Percentiles rank a stretch among this genome's conserved stretches.
phyloP scores from a whole-genome alignment of 257 asterid species.

The Solanum okadae region DNA sequence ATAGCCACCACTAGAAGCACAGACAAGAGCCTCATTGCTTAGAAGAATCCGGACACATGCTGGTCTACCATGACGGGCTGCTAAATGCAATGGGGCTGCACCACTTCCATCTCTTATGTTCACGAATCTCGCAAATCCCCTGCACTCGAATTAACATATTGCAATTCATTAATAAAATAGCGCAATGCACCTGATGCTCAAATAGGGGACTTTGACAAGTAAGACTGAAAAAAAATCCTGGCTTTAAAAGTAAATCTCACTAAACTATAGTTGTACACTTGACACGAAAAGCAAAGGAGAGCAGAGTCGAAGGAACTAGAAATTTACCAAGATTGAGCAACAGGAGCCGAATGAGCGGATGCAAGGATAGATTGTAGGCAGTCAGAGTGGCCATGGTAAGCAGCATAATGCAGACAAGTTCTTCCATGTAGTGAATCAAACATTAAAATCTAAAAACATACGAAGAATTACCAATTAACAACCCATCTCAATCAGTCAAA shows the following conservation, averaged over 20 bases:
- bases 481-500: background rate
- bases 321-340: conserved; percentile 68
- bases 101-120: conserved; percentile 73
- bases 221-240: background rate
- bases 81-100: conserved; percentile 80
- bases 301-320: background rate
- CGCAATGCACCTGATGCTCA: background rate
- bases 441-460: conserved; percentile 42
- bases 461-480: conserved; percentile 1
- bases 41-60: conserved; percentile 57
- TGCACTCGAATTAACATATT: conserved; percentile 13
- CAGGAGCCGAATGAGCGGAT: conserved; percentile 52
- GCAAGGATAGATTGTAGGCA: conserved; percentile 63
- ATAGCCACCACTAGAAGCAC: conserved; percentile 62
- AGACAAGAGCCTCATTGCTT: conserved; percentile 66
- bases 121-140: conserved; percentile 81
- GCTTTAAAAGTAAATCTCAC: background rate
- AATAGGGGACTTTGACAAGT: background rate
- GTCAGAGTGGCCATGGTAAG: conserved; percentile 69
- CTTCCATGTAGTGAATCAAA: conserved; percentile 64
- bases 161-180: background rate
- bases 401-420: conserved; percentile 83
- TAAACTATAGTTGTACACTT: background rate
- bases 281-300: background rate
- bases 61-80: conserved; percentile 59